A percentile compares a stretch with the other conserved stretches of the same genome.
Conservation (phyloP, 345 rosid genomes). For the Adansonia digitata region DNA sequence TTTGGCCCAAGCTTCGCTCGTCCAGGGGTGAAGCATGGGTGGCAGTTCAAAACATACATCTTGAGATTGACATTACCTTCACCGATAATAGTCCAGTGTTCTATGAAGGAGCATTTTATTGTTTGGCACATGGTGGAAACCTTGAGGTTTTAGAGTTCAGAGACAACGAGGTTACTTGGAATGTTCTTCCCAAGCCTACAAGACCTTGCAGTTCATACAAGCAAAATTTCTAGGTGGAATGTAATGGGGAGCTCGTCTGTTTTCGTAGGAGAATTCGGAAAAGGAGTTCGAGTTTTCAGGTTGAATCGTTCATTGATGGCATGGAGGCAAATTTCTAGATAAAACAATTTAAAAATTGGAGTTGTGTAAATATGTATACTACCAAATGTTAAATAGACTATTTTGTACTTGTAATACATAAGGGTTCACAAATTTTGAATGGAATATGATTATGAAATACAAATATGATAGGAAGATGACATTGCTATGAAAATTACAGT, state of each 20-base stretch:
- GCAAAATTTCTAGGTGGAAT: background rate
- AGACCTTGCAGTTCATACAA: background rate
- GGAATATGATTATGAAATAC: no score
- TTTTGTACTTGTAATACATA: no score
- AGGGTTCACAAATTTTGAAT: no score
- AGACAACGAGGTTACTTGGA: background rate
- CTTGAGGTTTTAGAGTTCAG: background rate
- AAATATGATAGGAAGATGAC: no score
- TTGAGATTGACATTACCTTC: background rate
- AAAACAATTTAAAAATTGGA: no score
- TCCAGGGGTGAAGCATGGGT: background rate
- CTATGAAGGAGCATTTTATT: background rate
- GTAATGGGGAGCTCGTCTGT: background rate
- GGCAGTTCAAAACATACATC: background rate
- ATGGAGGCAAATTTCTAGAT: no score
- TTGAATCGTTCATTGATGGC: no score
- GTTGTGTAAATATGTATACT: no score
- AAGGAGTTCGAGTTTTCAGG: no score
- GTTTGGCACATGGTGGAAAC: background rate
- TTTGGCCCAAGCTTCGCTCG: background rate
- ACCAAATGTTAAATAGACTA: no score
- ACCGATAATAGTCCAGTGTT: background rate
- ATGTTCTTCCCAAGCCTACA: background rate
- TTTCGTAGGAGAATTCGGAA: background rate
- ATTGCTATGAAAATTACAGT: no score